Evolutionary conservation across 1,284 basidiomycete genomes (phyloP).

Genomic region (Schizopora paradoxa): DNA sequence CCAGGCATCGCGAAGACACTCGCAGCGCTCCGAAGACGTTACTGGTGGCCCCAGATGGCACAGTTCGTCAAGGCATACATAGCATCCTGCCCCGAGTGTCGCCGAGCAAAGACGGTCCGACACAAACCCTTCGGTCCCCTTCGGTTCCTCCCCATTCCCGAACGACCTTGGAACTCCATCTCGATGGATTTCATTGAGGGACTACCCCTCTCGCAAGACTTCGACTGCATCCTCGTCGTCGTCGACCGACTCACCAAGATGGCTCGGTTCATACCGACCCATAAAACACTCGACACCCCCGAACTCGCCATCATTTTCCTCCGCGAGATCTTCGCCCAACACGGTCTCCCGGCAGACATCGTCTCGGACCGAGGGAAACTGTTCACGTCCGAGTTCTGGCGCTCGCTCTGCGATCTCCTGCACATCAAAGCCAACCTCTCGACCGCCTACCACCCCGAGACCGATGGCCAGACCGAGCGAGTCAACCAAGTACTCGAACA

Average conservation of each 20-base stretch:
- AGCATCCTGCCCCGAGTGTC: constrained; percentile 20
- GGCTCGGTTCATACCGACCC: constrained; percentile 26
- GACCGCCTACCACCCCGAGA: constrained; percentile 20
- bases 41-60: constrained; percentile 23
- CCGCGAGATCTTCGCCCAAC: constrained; percentile 27
- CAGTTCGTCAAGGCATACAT: constrained; percentile 19
- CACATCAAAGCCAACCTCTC: not conserved
- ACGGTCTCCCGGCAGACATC: constrained; percentile 30
- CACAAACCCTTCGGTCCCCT: constrained; percentile 17
- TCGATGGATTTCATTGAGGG: constrained; percentile 20
- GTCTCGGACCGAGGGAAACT: constrained; percentile 33
- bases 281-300: constrained; percentile 24
- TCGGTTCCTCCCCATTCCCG: constrained; percentile 16
- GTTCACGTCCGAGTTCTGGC: constrained; percentile 29
- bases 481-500: constrained; percentile 25
- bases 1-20: too few relatives aligned
- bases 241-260: constrained; percentile 33
- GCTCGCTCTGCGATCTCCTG: constrained; percentile 8
- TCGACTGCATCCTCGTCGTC: constrained; percentile 33
- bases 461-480: constrained; percentile 27
- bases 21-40: too few relatives aligned
- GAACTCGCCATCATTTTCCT: constrained; percentile 24
- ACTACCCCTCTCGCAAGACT: constrained; percentile 30
- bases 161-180: constrained; percentile 19
- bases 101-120: constrained; percentile 15